These are phyloP conservation scores for Xylaria sp. DNA, from an alignment of 2,329 filamentous ascomycete genomes.

Conservation along the genomic window DNA sequence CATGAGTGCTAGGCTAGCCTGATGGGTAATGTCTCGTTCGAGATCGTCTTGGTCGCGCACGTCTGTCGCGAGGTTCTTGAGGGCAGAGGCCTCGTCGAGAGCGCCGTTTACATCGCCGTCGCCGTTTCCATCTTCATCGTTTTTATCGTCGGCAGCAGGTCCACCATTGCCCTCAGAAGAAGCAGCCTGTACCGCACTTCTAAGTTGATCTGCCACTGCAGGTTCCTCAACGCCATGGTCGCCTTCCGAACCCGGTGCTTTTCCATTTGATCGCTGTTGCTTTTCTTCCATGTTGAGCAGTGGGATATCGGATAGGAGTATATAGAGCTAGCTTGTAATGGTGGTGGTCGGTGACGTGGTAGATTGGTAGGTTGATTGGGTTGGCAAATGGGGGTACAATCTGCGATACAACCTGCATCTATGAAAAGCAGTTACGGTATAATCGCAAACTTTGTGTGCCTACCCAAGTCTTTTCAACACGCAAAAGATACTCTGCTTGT, in stretches of 20 bases:
- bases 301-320: not conserved
- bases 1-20: constrained; percentile 64
- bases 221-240: not conserved
- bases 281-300: constrained; percentile 9
- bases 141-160: not conserved
- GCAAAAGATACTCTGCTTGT: not conserved
- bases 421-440: not conserved
- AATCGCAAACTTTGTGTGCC: not conserved
- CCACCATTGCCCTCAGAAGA: not conserved
- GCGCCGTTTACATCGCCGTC: constrained; percentile 4
- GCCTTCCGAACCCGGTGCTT: not conserved
- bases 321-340: not conserved
- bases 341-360: not conserved
- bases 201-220: not conserved
- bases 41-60: constrained; percentile 88
- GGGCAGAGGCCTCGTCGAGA: constrained; percentile 63
- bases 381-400: not conserved
- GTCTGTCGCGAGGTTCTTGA: constrained; percentile 68
- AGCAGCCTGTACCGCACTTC: not conserved
- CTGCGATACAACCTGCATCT: not conserved
- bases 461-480: not conserved
- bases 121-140: not conserved
- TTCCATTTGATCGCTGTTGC: not conserved
- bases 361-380: not conserved
- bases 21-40: constrained; percentile 79